Conservation (phyloP, 805 yeast genomes). For the Yamadazyma phyllophila region DNA sequence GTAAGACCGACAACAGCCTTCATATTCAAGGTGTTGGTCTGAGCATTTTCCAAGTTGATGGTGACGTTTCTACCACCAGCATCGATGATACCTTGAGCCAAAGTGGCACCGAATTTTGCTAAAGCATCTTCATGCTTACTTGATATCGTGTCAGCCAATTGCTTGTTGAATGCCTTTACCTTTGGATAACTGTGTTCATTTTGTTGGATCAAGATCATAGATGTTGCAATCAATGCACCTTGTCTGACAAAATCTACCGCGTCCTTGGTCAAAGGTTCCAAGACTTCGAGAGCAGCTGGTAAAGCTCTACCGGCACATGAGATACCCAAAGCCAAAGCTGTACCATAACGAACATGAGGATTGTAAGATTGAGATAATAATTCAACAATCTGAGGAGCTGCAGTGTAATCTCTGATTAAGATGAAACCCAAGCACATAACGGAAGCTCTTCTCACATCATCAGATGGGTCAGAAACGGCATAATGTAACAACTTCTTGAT, state of each 20-base stretch:
- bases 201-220: constrained; percentile 86
- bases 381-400: constrained; percentile 94
- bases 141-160: constrained; percentile 69
- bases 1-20: constrained; percentile 91
- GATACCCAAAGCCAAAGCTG: constrained; percentile 95
- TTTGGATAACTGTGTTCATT: constrained; percentile 81
- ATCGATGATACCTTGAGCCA: constrained; percentile 96
- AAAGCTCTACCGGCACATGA: constrained; percentile 95
- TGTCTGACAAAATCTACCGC: constrained; percentile 97
- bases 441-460: constrained; percentile 95
- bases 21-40: constrained; percentile 86
- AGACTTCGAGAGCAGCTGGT: constrained; percentile 83
- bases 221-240: constrained; percentile 89
- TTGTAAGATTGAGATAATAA: constrained; percentile 90
- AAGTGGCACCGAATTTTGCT: constrained; percentile 96
- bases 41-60: constrained; percentile 80
- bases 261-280: constrained; percentile 90
- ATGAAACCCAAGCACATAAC: constrained; percentile 91
- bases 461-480: constrained; percentile 95
- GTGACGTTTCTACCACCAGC: constrained; percentile 99
- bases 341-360: constrained; percentile 97
- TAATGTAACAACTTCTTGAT: constrained; percentile 81
- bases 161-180: constrained; percentile 72
- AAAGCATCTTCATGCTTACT: constrained; percentile 94
- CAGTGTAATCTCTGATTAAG: constrained; percentile 82